Base-by-base conservation (phyloP, 371 early-diverging fungal genomes). In the Mucor piriformis region DNA sequence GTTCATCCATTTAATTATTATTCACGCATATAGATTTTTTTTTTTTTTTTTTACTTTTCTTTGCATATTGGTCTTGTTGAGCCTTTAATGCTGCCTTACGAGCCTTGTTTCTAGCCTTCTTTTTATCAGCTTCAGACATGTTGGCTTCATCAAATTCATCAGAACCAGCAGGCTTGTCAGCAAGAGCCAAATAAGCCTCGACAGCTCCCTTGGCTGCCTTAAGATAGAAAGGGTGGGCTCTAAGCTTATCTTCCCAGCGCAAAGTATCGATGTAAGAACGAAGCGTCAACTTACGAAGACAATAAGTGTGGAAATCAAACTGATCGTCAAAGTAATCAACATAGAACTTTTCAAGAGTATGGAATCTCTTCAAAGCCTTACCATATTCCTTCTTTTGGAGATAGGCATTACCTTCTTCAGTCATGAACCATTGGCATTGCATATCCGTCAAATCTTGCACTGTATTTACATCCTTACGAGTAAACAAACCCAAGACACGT, bases 281-380 rank as follows among this genome's bases (percentile, higher is more conserved):
- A 33, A 97, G 64, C 24, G 97, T 94, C 56, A 83, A 76, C 77
- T 95, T 96, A 56, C 98, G 92, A 57, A 95, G 76, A 62, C 89
- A 90, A 72, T 97, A 98, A 29, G 86, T 80, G 67, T 98, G 98
- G 85, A 97, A 98, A 76, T 98, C 98, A 56, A 95, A 94, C 75
- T 97, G 96, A 63, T 96, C 97, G 62, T 95, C 96, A 55, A 86
- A 87, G 66, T 90, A 90, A 57, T 94, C 94, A 27, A 61, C 69
- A 66, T 94, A 96, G 66, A 90, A 83, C 73, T 88, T 89, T 34
- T 89, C 88, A 27, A 95, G 84, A 50, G 87, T 85, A 64, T 95
- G 91, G 77, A 88, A 90, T 44, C 87, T 83, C 79, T 95, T 96
- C 61, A 98, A 76, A 3, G 97, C 95, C 42, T 77, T 80, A 40